Percentiles rank a stretch among this genome's conserved stretches.
These are phyloP conservation scores for Pachyrhizus erosus DNA, from an alignment of 306 rosid genomes.

Conservation along the genomic window DNA sequence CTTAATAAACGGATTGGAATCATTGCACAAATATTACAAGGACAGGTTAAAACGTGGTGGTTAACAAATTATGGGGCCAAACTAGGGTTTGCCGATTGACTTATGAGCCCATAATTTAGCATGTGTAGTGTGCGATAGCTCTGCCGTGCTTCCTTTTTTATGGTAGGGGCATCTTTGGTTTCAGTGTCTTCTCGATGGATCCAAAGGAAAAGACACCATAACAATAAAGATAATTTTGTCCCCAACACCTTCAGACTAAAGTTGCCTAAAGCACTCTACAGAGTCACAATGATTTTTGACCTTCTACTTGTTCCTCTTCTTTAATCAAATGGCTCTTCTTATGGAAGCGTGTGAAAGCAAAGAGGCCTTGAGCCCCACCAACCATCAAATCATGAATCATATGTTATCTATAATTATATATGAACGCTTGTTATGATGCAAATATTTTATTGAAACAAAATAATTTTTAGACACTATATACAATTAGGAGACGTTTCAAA, in stretches of 20 bases:
- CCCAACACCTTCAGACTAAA: slow-evolving; percentile 45
- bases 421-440: neutral
- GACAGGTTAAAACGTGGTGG: slow-evolving; percentile 35
- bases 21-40: slow-evolving; percentile 28
- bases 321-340: slow-evolving; percentile 45
- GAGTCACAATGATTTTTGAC: slow-evolving; percentile 45
- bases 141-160: slow-evolving; percentile 29
- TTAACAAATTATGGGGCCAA: slow-evolving; percentile 49
- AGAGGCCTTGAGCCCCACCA: slow-evolving; percentile 31
- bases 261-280: slow-evolving; percentile 42
- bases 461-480: no score
- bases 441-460: no score
- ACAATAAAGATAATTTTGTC: slow-evolving; percentile 54
- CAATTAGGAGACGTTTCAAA: no score
- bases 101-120: slow-evolving; percentile 29
- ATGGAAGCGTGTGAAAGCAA: slow-evolving; percentile 53
- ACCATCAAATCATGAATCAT: slow-evolving; percentile 9
- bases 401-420: neutral
- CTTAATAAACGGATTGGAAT: slow-evolving; percentile 35
- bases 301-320: slow-evolving; percentile 39
- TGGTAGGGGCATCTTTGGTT: slow-evolving; percentile 56
- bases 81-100: slow-evolving; percentile 35
- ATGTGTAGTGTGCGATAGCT: neutral
- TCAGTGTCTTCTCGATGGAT: slow-evolving; percentile 69
- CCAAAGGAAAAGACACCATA: slow-evolving; percentile 56